These are phyloP conservation scores for Plantago elongata DNA, from an alignment of 257 asterid species.

Conservation along the genomic window DNA sequence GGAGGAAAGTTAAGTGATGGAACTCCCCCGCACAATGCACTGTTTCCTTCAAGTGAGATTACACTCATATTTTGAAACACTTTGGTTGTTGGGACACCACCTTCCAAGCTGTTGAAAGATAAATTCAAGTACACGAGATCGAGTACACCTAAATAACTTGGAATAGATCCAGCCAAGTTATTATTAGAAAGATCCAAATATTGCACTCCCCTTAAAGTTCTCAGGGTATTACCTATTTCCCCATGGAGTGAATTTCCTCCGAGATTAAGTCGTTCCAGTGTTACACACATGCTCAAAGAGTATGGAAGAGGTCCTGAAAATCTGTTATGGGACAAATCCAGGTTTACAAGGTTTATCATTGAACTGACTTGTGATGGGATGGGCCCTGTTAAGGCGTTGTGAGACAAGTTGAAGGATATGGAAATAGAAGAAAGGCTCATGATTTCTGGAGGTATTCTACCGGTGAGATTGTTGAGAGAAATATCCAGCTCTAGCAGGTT, in stretches of 20 bases:
- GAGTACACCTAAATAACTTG: constrained; percentile 4
- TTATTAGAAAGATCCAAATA: constrained; percentile 19
- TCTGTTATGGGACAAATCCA: constrained; percentile 19
- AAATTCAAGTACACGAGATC: constrained; percentile 11
- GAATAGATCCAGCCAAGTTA: constrained; percentile 17
- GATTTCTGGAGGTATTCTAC: constrained; percentile 1
- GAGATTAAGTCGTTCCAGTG: constrained; percentile 12
- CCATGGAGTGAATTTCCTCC: constrained; percentile 15
- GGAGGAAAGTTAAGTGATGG: not conserved
- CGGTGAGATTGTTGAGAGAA: constrained; percentile 7
- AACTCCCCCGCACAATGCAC: constrained; percentile 2
- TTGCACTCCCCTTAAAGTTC: constrained; percentile 15
- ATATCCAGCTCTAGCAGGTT: not conserved
- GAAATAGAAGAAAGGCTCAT: constrained; percentile 11
- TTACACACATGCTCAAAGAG: constrained; percentile 9
- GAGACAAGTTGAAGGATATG: constrained; percentile 7
- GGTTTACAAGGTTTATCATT: not conserved
- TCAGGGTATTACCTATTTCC: constrained; percentile 9
- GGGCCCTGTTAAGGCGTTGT: constrained; percentile 10
- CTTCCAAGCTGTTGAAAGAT: constrained; percentile 13
- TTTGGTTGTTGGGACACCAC: not conserved
- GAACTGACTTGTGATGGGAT: constrained; percentile 16
- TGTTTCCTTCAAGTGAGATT: not conserved
- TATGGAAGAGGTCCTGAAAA: constrained; percentile 18
- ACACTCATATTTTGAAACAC: constrained; percentile 7